Conservation (phyloP, 1,139 yeast species). For the Blastobotrys persicus region DNA sequence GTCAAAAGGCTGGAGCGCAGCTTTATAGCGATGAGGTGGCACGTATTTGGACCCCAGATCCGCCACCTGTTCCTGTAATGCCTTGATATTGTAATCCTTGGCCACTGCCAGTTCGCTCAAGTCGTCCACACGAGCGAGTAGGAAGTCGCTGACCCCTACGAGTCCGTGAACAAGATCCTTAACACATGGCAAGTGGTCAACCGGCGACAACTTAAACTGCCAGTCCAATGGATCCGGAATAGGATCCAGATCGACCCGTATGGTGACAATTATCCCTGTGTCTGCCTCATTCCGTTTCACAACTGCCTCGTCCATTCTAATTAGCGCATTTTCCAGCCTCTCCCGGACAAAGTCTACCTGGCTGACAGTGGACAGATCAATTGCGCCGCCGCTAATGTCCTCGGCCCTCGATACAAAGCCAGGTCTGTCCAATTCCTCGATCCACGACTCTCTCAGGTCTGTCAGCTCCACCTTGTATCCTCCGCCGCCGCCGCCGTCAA, state of each 20-base stretch:
- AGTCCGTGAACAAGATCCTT: background rate
- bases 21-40: background rate
- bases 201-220: background rate
- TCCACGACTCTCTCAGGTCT: background rate
- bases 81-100: background rate
- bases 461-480: background rate
- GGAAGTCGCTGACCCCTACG: constrained; percentile 2
- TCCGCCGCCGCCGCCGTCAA: background rate
- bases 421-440: background rate
- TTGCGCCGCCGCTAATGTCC: background rate
- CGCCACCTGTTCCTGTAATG: background rate
- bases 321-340: background rate
- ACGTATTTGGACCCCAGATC: background rate
- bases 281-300: background rate
- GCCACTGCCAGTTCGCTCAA: background rate
- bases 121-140: background rate
- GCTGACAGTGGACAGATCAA: background rate
- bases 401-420: background rate
- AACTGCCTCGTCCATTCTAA: background rate
- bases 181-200: background rate
- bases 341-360: background rate
- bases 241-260: constrained; percentile 3
- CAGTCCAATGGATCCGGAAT: background rate
- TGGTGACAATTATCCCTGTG: background rate
- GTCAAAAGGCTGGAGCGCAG: background rate